phyloP scores from a whole-genome alignment of 2,329 filamentous ascomycete genomes.

The Penicillium sp. region DNA sequence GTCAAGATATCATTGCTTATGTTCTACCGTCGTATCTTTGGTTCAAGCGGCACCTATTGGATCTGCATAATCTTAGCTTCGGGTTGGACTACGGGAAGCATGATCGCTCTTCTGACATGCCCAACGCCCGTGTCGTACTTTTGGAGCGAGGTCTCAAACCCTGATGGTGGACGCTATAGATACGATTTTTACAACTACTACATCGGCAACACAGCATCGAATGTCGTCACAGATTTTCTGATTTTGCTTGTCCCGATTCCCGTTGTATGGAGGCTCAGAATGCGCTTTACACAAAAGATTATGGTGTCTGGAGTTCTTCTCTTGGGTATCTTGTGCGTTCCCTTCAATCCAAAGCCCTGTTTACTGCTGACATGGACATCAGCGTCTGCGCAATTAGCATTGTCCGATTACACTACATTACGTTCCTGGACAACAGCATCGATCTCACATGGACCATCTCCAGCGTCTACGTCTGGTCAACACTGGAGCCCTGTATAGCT shows the following conservation, averaged over 20 bases:
- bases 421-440: not conserved
- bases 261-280: conserved; percentile 9
- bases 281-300: conserved; percentile 15
- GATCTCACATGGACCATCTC: conserved; percentile 18
- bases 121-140: too few relatives aligned
- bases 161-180: conserved; percentile 4
- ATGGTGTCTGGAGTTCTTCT: not conserved
- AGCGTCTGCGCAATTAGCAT: conserved; percentile 20
- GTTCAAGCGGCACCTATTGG: not conserved
- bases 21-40: conserved; percentile 26
- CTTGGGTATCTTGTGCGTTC: too few relatives aligned
- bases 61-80: too few relatives aligned
- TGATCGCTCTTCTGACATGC: too few relatives aligned
- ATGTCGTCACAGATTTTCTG: conserved; percentile 12
- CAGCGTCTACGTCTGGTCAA: conserved; percentile 18
- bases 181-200: conserved; percentile 13
- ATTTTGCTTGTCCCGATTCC: conserved; percentile 16
- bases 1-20: conserved; percentile 23
- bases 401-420: conserved; percentile 15
- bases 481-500: conserved; percentile 18
- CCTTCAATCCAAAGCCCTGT: too few relatives aligned
- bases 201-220: conserved; percentile 13
- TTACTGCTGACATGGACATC: not conserved
- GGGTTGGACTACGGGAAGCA: too few relatives aligned
- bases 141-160: too few relatives aligned